Conservation (phyloP, 306 rosid species). For the Astragalus membranaceus region DNA sequence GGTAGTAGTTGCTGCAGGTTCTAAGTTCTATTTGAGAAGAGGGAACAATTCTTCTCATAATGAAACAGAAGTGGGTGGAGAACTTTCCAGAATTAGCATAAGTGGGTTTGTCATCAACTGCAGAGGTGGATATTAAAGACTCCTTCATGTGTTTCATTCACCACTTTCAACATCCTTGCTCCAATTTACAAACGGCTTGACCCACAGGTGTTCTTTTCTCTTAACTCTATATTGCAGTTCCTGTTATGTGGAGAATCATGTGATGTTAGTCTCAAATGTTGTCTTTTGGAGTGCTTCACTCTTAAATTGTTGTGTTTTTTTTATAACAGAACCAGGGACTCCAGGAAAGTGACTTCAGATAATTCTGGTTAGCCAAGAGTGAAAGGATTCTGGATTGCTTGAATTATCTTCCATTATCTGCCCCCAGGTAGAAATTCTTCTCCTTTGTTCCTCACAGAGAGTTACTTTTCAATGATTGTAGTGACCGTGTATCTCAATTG, state of each 20-base stretch:
- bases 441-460: conserved; percentile 32
- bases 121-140: conserved; percentile 29
- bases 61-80: conserved; percentile 19
- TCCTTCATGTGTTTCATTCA: conserved; percentile 52
- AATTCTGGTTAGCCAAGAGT: conserved; percentile 61
- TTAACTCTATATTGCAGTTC: not conserved
- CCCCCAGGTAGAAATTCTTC: conserved; percentile 53
- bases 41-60: conserved; percentile 22
- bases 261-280: not conserved
- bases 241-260: not conserved
- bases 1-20: conserved; percentile 40
- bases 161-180: conserved; percentile 81
- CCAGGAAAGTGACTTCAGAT: conserved; percentile 60
- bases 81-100: conserved; percentile 24
- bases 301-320: conserved; percentile 25
- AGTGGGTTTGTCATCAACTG: conserved; percentile 29
- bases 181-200: conserved; percentile 79
- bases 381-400: conserved; percentile 61
- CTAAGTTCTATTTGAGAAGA: conserved; percentile 36
- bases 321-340: conserved; percentile 55
- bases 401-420: conserved; percentile 71
- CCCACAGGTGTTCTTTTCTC: conserved; percentile 48
- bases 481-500: conserved; percentile 96
- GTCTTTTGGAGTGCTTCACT: not conserved
- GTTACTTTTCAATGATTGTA: conserved; percentile 63